Base-by-base conservation (phyloP, 495 filamentous ascomycete genomes). In the Amniculicola lignicola region DNA sequence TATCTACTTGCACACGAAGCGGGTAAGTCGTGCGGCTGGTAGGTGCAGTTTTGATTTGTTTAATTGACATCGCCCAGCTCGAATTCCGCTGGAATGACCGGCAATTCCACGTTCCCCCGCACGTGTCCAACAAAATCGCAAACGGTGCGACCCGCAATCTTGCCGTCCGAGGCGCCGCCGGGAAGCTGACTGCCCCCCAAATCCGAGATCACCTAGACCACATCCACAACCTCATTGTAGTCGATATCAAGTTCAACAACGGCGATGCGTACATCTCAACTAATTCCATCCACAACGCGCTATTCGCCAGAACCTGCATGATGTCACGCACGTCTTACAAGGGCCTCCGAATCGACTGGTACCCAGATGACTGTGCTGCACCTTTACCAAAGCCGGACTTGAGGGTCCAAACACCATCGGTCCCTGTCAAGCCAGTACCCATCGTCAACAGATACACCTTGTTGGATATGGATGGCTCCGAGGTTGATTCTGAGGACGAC, bases 171-270 rank as follows among this genome's bases (percentile, higher is more conserved):
- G 78, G 78, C 6, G 78, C 77, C 22, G 44, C 72, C 77, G 38
- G 66, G 70, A 25, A 77, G 73, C 44, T 89, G 54, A 89, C 83
- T 0, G 84, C 86, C 50, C 70, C 75, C 2, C 64, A 73, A 3
- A 80, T 95, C 38, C 81, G 86, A 1, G 79, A 85, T 4, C 85
- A 95, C 61, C 70, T 92, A 36, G 85, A 92, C 14, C 89, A 93
- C 64, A 91, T 94, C 58, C 81, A 90, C 67, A 88, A 88, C 61
- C 73, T 92, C 9, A 75, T 85, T 24, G 76, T 95, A 12, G 77
- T 91, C 65, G 79, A 79, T 51, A 72, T 92, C 18, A 72, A 72
- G 28, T 84, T 86, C 67, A 67, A 68, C 37, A 65, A 73, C 16
- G 76, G 74, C 21, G 80, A 81, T 65, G 83, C 78, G 33, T 78